Conservation (phyloP, 352 stramenopile genomes). For the Albugo laibachii region DNA sequence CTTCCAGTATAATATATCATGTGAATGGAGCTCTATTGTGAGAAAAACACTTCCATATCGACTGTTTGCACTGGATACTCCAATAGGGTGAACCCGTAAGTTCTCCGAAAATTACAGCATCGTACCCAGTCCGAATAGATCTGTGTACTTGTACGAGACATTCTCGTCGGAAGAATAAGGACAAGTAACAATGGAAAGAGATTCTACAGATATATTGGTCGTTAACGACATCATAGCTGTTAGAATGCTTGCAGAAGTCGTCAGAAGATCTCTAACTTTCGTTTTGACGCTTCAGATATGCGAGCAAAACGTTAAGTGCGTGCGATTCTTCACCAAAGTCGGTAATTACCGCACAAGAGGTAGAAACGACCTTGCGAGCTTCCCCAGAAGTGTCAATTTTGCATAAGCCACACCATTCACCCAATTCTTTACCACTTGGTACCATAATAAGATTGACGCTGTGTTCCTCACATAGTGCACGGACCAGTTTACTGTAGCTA, state of each 20-base stretch:
- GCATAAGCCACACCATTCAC: conserved; percentile 97
- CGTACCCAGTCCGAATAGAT: too few relatives aligned
- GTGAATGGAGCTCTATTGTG: too few relatives aligned
- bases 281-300: conserved; percentile 95
- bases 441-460: conserved; percentile 88
- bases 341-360: conserved; percentile 96
- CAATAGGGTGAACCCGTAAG: too few relatives aligned
- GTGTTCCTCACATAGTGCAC: conserved; percentile 87
- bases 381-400: conserved; percentile 96
- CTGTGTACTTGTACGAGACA: too few relatives aligned
- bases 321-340: conserved; percentile 99
- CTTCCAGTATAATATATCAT: too few relatives aligned
- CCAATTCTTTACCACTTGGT: conserved; percentile 91
- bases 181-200: background rate
- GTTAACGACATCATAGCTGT: background rate
- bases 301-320: conserved; percentile 94
- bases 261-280: conserved; percentile 44
- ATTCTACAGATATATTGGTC: background rate
- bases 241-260: too few relatives aligned
- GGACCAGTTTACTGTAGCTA: conserved; percentile 99
- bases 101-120: too few relatives aligned
- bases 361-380: conserved; percentile 97
- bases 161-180: too few relatives aligned
- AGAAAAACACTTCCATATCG: too few relatives aligned
- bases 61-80: too few relatives aligned